Evolutionary conservation across 2,329 filamentous ascomycete genomes (phyloP).

Genomic region (Talaromyces marneffei): DNA sequence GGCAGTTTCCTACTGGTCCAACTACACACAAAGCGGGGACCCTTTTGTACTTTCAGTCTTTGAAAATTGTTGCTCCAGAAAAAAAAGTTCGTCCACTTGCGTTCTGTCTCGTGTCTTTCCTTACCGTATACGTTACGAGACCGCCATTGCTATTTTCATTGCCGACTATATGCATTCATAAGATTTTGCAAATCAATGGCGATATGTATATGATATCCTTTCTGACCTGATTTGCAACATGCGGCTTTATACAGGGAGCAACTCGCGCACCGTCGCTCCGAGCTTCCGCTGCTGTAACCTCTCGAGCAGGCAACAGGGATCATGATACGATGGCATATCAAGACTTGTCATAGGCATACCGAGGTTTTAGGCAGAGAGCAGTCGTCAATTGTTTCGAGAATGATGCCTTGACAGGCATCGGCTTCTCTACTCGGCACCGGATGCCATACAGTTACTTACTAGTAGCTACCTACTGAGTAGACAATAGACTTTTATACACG

Average conservation of each 20-base stretch:
- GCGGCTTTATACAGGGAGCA: not conserved
- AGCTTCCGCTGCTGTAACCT: constrained; percentile 3
- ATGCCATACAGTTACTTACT: no score
- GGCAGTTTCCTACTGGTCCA: constrained; percentile 2
- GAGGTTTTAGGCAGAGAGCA: not conserved
- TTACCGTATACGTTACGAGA: no score
- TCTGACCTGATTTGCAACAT: not conserved
- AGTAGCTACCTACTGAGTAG: no score
- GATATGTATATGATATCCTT: not conserved
- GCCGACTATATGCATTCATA: not conserved
- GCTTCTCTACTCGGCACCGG: not conserved
- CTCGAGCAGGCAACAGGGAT: constrained; percentile 4
- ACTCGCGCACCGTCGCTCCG: not conserved
- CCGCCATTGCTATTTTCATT: not conserved
- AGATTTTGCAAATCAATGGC: not conserved
- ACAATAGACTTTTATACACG: not conserved
- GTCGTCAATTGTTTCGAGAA: not conserved
- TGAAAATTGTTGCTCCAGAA: not conserved
- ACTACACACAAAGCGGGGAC: not conserved
- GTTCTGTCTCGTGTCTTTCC: not conserved
- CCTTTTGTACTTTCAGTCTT: no score
- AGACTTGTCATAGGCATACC: not conserved
- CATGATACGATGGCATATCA: constrained; percentile 1
- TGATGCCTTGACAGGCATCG: not conserved
- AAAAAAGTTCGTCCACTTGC: not conserved